These are phyloP conservation scores for Ustilago vetiveriae DNA, from an alignment of 1,284 basidiomycete genomes.

Conservation along the genomic window DNA sequence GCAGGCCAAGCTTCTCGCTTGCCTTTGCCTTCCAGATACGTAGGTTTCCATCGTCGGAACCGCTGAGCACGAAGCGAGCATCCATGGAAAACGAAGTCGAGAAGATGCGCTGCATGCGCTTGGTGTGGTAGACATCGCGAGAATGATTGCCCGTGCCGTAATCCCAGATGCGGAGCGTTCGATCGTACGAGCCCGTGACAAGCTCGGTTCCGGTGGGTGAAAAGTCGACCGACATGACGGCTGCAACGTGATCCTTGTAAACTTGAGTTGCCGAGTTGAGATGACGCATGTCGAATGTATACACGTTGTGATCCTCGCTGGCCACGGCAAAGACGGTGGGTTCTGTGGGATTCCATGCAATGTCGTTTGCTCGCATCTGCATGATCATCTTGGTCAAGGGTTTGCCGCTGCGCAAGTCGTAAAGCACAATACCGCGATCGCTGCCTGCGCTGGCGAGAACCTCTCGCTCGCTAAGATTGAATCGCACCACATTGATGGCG, in stretches of 20 bases:
- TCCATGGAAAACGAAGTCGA: constrained; percentile 78
- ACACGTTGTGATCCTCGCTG: constrained; percentile 97
- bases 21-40: constrained; percentile 96
- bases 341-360: constrained; percentile 94
- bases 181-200: constrained; percentile 94
- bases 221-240: constrained; percentile 73
- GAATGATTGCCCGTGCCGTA: constrained; percentile 79
- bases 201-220: constrained; percentile 92
- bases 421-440: constrained; percentile 93
- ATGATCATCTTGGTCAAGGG: constrained; percentile 89
- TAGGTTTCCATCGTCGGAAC: constrained; percentile 96
- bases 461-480: constrained; percentile 92
- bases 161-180: constrained; percentile 92
- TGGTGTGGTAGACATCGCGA: constrained; percentile 95
- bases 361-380: constrained; percentile 78
- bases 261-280: constrained; percentile 86
- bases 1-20: constrained; percentile 88
- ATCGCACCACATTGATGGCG: constrained; percentile 85
- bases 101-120: constrained; percentile 92
- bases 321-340: constrained; percentile 90
- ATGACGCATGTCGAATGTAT: constrained; percentile 95
- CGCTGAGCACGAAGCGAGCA: constrained; percentile 89
- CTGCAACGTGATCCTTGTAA: constrained; percentile 96
- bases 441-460: constrained; percentile 92
- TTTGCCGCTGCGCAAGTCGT: constrained; percentile 94